Evolutionary conservation across 2,329 filamentous ascomycete species (phyloP).

Genomic region (Cylindrodendrum hubeiense): DNA sequence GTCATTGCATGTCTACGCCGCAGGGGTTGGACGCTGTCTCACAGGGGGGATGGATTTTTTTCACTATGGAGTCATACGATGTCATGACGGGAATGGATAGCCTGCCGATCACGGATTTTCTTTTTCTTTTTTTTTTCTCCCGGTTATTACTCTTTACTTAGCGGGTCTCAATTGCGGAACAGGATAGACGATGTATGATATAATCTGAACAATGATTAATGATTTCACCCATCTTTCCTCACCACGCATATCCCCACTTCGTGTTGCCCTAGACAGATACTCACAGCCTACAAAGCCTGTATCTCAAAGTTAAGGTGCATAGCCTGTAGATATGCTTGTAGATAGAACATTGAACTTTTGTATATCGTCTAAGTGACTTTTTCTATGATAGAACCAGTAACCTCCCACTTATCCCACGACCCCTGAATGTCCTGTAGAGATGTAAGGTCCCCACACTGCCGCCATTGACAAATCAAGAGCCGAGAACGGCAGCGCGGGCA

Average conservation of each 20-base stretch:
- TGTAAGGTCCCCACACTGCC: constrained; percentile 8
- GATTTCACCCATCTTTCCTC: background rate
- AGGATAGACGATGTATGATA: constrained; percentile 40
- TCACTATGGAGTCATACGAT: constrained; percentile 30
- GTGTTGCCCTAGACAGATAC: background rate
- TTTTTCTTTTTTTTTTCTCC: constrained; percentile 2
- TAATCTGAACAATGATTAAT: constrained; percentile 27
- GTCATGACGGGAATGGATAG: constrained; percentile 28
- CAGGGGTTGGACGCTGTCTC: constrained; percentile 4
- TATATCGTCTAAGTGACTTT: background rate
- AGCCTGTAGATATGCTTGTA: background rate
- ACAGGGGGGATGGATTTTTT: constrained; percentile 12
- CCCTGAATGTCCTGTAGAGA: background rate
- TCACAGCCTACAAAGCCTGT: background rate
- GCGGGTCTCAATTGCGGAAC: constrained; percentile 12
- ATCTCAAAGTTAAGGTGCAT: background rate
- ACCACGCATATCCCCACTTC: background rate
- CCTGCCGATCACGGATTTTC: constrained; percentile 10
- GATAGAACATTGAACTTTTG: background rate
- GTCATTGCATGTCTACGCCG: background rate
- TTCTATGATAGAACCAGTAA: background rate
- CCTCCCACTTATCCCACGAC: no score
- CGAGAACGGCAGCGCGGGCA: constrained; percentile 72
- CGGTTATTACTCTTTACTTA: no score
- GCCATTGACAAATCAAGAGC: constrained; percentile 31